Evolutionary conservation across 2,329 filamentous ascomycete genomes (phyloP).

Genomic region (Penicillium glabrum): DNA sequence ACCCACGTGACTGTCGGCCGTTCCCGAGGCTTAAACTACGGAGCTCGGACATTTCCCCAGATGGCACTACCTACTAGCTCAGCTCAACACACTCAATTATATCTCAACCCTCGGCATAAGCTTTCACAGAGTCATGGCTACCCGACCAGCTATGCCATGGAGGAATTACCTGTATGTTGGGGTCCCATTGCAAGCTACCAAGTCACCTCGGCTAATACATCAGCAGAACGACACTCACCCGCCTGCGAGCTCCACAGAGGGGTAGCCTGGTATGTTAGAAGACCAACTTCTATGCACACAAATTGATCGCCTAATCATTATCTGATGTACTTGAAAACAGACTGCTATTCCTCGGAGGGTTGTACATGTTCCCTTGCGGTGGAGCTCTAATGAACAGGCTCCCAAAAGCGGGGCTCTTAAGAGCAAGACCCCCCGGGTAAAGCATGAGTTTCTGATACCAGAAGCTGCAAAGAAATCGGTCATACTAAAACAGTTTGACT

Average conservation of each 20-base stretch:
- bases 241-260: constrained; percentile 1
- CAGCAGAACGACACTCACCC: constrained; percentile 2
- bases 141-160: not conserved
- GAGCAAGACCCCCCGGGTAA: not conserved
- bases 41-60: constrained; percentile 11
- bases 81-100: not conserved
- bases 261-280: constrained; percentile 3
- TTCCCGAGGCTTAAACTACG: not conserved
- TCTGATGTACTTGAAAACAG: not conserved
- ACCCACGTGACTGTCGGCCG: constrained; percentile 10
- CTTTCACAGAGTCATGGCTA: not conserved
- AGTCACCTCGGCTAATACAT: constrained; percentile 1
- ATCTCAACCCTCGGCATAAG: not conserved
- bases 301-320: not conserved
- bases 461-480: not conserved
- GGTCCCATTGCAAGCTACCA: not conserved
- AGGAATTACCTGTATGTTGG: not conserved
- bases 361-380: not conserved
- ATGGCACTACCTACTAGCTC: constrained; percentile 1
- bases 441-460: not conserved
- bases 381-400: not conserved
- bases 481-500: not conserved
- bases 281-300: not conserved
- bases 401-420: not conserved
- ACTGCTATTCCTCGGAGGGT: not conserved